These are phyloP conservation scores for Vigna reflexopilosa DNA, from an alignment of 306 rosid genomes.

Conservation along the genomic window DNA sequence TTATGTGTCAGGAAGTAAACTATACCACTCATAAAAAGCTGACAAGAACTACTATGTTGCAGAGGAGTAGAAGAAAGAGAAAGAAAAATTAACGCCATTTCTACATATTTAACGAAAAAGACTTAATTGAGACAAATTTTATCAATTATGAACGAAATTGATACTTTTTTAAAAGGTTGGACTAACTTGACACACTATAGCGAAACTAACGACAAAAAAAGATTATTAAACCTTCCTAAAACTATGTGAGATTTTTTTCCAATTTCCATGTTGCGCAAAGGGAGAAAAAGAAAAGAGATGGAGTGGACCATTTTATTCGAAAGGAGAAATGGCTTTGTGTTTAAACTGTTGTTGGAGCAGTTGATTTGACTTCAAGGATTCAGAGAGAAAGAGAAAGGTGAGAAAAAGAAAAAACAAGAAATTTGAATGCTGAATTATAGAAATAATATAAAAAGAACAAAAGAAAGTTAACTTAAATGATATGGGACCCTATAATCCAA, in stretches of 20 bases:
- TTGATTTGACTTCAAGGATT: not conserved
- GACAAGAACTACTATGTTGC: no score
- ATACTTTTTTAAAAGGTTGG: no score
- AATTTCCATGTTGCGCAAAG: not conserved
- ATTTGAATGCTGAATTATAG: not conserved
- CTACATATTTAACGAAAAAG: no score
- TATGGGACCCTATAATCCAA: not conserved
- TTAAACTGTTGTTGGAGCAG: not conserved
- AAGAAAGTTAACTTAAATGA: not conserved
- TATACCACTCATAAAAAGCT: no score
- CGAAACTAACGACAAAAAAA: no score
- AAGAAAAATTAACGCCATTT: no score
- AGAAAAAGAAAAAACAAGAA: not conserved
- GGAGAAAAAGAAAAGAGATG: not conserved
- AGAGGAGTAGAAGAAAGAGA: no score
- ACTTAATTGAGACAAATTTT: no score
- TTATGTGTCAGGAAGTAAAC: no score
- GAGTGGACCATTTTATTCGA: not conserved
- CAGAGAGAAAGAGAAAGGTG: not conserved
- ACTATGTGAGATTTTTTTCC: not conserved
- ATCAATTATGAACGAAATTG: no score
- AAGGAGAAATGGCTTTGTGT: not conserved
- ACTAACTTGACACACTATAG: no score
- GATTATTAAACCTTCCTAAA: not conserved
- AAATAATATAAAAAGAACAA: not conserved